Percentiles rank a stretch among this genome's conserved stretches.
Conservation (phyloP, 2,329 filamentous ascomycete genomes). For the Aciculosporium take region DNA sequence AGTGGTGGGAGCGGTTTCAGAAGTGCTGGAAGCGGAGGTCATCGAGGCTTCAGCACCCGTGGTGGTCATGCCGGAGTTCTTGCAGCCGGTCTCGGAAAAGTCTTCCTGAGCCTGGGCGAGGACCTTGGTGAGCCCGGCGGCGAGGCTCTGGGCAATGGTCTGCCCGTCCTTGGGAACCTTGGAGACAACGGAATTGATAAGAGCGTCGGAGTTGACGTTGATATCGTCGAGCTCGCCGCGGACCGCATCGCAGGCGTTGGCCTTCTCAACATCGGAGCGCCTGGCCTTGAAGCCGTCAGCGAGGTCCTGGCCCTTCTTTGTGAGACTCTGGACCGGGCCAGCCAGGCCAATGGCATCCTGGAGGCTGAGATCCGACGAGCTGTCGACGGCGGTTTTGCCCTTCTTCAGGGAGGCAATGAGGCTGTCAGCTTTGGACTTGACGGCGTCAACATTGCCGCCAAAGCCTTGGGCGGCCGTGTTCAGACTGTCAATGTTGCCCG, state of each 20-base stretch:
- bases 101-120: slow-evolving; percentile 12
- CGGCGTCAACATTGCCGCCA: slow-evolving; percentile 10
- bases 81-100: slow-evolving; percentile 18
- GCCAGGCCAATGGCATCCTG: slow-evolving; percentile 9
- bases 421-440: slow-evolving; percentile 11
- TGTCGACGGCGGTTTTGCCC: slow-evolving; percentile 8
- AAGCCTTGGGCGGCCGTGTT: slow-evolving; percentile 13
- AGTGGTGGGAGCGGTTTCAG: not conserved
- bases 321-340: slow-evolving; percentile 11
- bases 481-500: slow-evolving; percentile 9
- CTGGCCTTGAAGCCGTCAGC: slow-evolving; percentile 13
- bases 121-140: slow-evolving; percentile 12
- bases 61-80: slow-evolving; percentile 9
- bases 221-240: slow-evolving; percentile 13
- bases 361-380: slow-evolving; percentile 7
- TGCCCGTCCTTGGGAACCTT: slow-evolving; percentile 18
- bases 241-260: slow-evolving; percentile 15
- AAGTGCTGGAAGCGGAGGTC: not conserved
- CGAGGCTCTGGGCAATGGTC: slow-evolving; percentile 14
- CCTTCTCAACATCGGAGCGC: slow-evolving; percentile 16
- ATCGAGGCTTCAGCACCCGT: not conserved
- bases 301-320: slow-evolving; percentile 14
- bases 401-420: slow-evolving; percentile 10
- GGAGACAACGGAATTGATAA: slow-evolving; percentile 16
- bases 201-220: slow-evolving; percentile 12